A percentile compares a stretch with the other conserved stretches of the same genome.
Evolutionary conservation across 2,329 filamentous ascomycete species (phyloP).

Genomic region (Verticillium alfalfae): DNA sequence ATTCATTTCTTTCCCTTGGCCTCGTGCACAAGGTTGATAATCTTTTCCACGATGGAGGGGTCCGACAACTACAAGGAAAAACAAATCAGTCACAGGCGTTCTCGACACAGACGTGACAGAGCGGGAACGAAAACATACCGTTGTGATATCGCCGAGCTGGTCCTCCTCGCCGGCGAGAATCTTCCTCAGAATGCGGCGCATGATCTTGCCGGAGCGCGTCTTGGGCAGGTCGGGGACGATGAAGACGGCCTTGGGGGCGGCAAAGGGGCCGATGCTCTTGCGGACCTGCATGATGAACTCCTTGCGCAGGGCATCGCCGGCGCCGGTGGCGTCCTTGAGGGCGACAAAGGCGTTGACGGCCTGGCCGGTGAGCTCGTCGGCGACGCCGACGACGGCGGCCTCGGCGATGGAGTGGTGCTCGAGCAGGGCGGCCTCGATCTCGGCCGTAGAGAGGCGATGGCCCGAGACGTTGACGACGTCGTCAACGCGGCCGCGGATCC

Average conservation of each 20-base stretch:
- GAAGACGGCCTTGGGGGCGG: slow-evolving; percentile 88
- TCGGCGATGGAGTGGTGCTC: slow-evolving; percentile 89
- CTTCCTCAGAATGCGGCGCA: slow-evolving; percentile 95
- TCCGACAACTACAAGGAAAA: slow-evolving; percentile 65
- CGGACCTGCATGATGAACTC: slow-evolving; percentile 92
- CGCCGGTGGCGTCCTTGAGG: slow-evolving; percentile 78
- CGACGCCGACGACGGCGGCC: slow-evolving; percentile 88
- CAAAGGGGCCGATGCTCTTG: slow-evolving; percentile 96
- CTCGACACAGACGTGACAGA: slow-evolving; percentile 1
- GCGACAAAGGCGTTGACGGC: slow-evolving; percentile 95
- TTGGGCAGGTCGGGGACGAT: slow-evolving; percentile 93
- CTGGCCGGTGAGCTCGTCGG: slow-evolving; percentile 92
- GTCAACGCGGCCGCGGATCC: slow-evolving; percentile 97
- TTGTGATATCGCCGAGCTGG: slow-evolving; percentile 87
- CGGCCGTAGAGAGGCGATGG: slow-evolving; percentile 91
- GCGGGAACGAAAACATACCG: slow-evolving; percentile 51
- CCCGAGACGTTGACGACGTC: slow-evolving; percentile 98
- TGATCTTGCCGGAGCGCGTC: slow-evolving; percentile 97
- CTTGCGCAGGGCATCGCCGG: slow-evolving; percentile 77
- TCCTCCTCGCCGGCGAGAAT: slow-evolving; percentile 96
- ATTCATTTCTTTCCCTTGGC: slow-evolving; percentile 45
- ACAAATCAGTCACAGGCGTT: neutral
- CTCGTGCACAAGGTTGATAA: slow-evolving; percentile 75
- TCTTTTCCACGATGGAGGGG: slow-evolving; percentile 81
- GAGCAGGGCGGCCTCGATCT: slow-evolving; percentile 94